Evolutionary conservation across 495 filamentous ascomycete genomes (phyloP).

Genomic region (Aspergillus saccharolyticus): DNA sequence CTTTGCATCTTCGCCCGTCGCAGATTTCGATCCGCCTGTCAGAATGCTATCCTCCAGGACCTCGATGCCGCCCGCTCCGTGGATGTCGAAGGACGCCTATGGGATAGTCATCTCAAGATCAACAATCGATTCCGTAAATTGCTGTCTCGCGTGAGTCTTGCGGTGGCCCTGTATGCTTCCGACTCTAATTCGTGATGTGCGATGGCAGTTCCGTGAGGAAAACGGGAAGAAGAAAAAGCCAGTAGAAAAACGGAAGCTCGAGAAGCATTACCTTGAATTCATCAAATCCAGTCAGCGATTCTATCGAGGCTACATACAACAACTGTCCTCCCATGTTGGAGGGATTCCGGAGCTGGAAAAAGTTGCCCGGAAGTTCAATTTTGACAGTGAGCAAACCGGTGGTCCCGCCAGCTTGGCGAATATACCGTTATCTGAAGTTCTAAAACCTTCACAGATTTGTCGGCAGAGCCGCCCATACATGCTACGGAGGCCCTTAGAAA

Average conservation of each 20-base stretch:
- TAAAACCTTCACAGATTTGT: constrained; percentile 26
- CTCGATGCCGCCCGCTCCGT: constrained; percentile 60
- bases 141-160: constrained; percentile 43
- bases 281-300: constrained; percentile 82
- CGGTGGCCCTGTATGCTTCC: not conserved
- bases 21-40: constrained; percentile 66
- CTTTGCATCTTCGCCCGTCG: constrained; percentile 8
- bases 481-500: constrained; percentile 46
- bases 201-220: constrained; percentile 46
- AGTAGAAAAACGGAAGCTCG: constrained; percentile 72
- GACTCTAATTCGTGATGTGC: constrained; percentile 13
- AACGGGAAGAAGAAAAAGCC: constrained; percentile 59
- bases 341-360: constrained; percentile 68
- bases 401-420: not conserved
- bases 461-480: constrained; percentile 33
- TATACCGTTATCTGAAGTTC: not conserved
- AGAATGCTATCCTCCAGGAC: constrained; percentile 67
- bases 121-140: constrained; percentile 70
- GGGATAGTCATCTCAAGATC: constrained; percentile 72
- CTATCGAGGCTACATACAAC: constrained; percentile 79
- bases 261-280: constrained; percentile 74
- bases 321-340: constrained; percentile 64
- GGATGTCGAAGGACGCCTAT: constrained; percentile 65
- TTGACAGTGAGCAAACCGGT: constrained; percentile 43
- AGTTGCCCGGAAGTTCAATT: constrained; percentile 62